Percentiles rank a stretch among this genome's conserved stretches.
These are phyloP conservation scores for Zizania palustris DNA, from an alignment of 202 grass and related monocot species.

Conservation along the genomic window DNA sequence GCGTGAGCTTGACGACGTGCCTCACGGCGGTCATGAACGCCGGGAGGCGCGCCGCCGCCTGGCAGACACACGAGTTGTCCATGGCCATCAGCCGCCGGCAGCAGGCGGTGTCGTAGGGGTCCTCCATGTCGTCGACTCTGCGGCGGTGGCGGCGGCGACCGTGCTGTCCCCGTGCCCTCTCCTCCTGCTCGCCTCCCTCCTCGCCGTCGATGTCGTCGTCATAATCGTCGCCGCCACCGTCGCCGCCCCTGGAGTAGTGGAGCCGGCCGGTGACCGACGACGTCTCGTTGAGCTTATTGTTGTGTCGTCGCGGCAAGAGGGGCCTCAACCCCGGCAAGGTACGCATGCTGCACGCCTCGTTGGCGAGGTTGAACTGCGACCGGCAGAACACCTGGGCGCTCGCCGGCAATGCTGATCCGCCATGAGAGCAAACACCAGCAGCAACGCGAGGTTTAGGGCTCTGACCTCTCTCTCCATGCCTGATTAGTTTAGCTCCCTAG, in stretches of 20 bases:
- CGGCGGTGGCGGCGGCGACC: slow-evolving; percentile 42
- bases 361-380: slow-evolving; percentile 73
- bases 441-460: slow-evolving; percentile 29
- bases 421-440: slow-evolving; percentile 40
- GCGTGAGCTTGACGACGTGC: slow-evolving; percentile 58
- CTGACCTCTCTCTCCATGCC: slow-evolving; percentile 32
- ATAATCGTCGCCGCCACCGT: background rate
- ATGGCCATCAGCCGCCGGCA: slow-evolving; percentile 67
- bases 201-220: background rate
- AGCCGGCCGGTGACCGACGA: background rate
- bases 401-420: background rate
- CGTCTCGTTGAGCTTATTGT: slow-evolving; percentile 31
- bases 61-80: slow-evolving; percentile 68
- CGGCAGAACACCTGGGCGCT: slow-evolving; percentile 59
- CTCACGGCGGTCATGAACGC: slow-evolving; percentile 51
- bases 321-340: slow-evolving; percentile 5
- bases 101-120: slow-evolving; percentile 65
- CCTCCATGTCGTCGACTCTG: slow-evolving; percentile 14
- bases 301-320: slow-evolving; percentile 14
- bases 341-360: slow-evolving; percentile 65
- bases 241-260: slow-evolving; percentile 17
- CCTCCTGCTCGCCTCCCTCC: background rate
- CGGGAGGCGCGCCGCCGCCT: slow-evolving; percentile 49
- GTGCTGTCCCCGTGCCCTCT: background rate
- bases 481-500: background rate